Conservation (phyloP, 2,329 filamentous ascomycete species). For the Neoscytalidium dimidiatum region DNA sequence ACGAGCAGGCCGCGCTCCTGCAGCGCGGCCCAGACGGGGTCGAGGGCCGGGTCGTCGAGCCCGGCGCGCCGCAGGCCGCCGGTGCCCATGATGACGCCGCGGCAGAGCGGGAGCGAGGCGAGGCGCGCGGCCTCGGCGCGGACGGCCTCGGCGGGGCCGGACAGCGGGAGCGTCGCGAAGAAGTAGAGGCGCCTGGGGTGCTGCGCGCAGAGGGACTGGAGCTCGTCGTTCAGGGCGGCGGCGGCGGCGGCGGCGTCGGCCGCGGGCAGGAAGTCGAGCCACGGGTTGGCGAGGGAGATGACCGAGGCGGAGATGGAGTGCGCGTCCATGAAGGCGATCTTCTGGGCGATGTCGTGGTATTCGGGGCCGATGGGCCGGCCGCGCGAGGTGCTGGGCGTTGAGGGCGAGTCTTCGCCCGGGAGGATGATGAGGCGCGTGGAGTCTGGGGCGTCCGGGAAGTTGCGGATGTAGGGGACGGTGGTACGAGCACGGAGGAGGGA, state of each 20-base stretch:
- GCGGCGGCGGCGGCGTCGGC: constrained; percentile 66
- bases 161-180: constrained; percentile 80
- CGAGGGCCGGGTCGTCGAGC: constrained; percentile 73
- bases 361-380: constrained; percentile 82
- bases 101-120: constrained; percentile 63
- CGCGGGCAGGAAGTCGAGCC: constrained; percentile 79
- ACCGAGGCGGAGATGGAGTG: constrained; percentile 83
- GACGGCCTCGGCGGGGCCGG: constrained; percentile 62
- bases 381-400: constrained; percentile 56
- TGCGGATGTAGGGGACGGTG: constrained; percentile 70
- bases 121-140: constrained; percentile 67
- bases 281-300: constrained; percentile 88
- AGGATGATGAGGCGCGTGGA: constrained; percentile 69
- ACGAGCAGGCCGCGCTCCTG: constrained; percentile 66
- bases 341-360: constrained; percentile 78
- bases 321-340: constrained; percentile 83
- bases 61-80: constrained; percentile 75
- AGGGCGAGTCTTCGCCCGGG: constrained; percentile 56
- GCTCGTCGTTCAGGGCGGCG: constrained; percentile 72
- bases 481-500: constrained; percentile 57
- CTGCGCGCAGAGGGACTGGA: constrained; percentile 68
- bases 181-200: constrained; percentile 73
- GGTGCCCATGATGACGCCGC: constrained; percentile 88
- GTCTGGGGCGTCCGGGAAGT: constrained; percentile 55
- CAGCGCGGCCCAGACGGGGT: constrained; percentile 72